Base-by-base conservation (phyloP, 1,284 basidiomycete genomes). In the Termitomyces sp. region DNA sequence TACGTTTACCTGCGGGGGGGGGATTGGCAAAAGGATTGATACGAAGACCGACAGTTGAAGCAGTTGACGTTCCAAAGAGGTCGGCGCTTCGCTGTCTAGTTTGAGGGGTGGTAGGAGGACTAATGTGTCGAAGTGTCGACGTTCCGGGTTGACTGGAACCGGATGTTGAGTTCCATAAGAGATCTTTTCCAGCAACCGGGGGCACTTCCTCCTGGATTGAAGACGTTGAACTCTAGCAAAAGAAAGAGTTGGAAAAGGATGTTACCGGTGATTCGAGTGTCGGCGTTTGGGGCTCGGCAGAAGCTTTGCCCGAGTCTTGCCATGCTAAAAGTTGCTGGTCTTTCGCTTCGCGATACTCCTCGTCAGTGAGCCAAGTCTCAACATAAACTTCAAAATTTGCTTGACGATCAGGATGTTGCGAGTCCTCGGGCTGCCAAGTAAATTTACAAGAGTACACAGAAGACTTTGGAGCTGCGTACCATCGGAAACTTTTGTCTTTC, bases 331-430 rank as follows among this genome's bases (percentile, higher is more conserved):
- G 74, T 53, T 77, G 78, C 40, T 76, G 74, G 17, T 77, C 75
- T 59, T 87, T 88, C 1, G 85, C 84, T 36, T 75, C 73, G 55
- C 76, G 73, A 65, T 86, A 86, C 60, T 89, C 82, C 53, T 83
- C 85, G 49, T 91, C 89, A 6, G 83, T 82, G 48, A 88, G 74
- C 89, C 89, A 91, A 26, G 74, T 78, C 65, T 90, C 88, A 13
- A 90, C 77, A 59, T 80, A 84, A 31, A 90, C 81, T 56, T 87
- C 81, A 17, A 88, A 70, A 56, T 82, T 80, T 13, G 77, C 80
- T 56, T 79, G 71, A 46, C 81, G 79, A 67, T 91, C 88, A 2
- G 86, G 85, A 66, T 91, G 89, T 53, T 82, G 74, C 15, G 88
- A 90, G 64, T 91, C 88, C 54, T 78, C 71, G 2, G 88, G 88